phyloP scores from a whole-genome alignment of 306 rosid genomes.

The Medicago lupulina region DNA sequence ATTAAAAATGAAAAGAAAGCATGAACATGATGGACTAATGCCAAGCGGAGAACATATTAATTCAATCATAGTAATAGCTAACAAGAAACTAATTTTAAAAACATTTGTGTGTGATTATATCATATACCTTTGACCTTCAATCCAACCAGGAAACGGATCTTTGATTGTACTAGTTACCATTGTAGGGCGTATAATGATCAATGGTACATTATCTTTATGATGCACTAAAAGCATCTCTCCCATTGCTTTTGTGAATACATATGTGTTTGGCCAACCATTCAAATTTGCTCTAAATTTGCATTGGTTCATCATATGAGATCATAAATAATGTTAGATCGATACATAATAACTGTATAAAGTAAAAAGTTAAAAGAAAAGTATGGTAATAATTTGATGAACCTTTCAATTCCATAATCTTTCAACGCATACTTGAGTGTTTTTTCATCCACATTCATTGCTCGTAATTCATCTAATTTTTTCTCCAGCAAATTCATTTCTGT shows the following conservation, averaged over 20 bases:
- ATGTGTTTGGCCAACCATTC: slow-evolving; percentile 62
- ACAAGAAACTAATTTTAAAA: no score
- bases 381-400: slow-evolving; percentile 23
- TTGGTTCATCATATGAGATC: background rate
- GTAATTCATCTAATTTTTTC: slow-evolving; percentile 27
- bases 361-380: background rate
- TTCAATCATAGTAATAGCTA: no score
- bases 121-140: slow-evolving; percentile 36
- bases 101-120: background rate
- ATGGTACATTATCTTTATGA: slow-evolving; percentile 26
- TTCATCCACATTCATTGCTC: slow-evolving; percentile 3
- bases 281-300: slow-evolving; percentile 43
- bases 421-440: background rate
- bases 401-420: slow-evolving; percentile 38
- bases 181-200: slow-evolving; percentile 39
- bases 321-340: background rate
- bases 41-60: no score
- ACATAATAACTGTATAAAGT: background rate
- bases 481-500: slow-evolving; percentile 24
- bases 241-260: slow-evolving; percentile 41
- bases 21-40: no score
- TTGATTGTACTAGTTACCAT: slow-evolving; percentile 25
- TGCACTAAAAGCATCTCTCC: slow-evolving; percentile 54
- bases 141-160: slow-evolving; percentile 39
- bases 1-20: no score